Percentiles rank a stretch among this genome's conserved stretches.
These are phyloP conservation scores for Tetrahymena elliotti DNA, from an alignment of 73 alveolate species.

Conservation along the genomic window DNA sequence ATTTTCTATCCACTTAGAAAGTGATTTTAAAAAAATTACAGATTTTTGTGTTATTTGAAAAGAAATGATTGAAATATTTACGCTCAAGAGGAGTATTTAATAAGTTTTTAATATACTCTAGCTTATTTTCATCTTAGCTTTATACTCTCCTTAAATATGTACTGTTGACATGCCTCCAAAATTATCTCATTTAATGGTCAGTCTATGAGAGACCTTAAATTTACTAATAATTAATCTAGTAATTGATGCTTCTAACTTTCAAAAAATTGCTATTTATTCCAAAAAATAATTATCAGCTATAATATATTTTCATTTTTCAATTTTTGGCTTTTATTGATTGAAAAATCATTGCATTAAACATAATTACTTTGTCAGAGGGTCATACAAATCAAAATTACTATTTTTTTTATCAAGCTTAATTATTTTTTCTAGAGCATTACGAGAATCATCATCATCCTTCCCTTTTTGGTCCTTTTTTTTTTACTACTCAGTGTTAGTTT, in stretches of 20 bases:
- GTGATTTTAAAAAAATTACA: neutral
- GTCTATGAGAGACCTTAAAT: neutral
- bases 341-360: neutral
- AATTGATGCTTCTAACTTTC: neutral
- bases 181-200: neutral
- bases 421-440: neutral
- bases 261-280: neutral
- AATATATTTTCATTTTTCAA: neutral
- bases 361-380: neutral
- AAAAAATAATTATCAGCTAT: neutral
- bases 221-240: neutral
- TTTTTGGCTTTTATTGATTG: neutral
- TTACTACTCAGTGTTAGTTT: neutral
- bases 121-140: neutral
- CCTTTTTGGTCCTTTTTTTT: neutral
- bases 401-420: neutral
- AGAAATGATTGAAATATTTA: neutral
- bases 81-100: neutral
- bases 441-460: neutral
- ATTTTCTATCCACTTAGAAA: too few species aligned
- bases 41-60: neutral
- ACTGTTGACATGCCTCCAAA: neutral
- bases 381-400: neutral
- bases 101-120: neutral
- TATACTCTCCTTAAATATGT: neutral